Percentiles rank a stretch among this genome's conserved stretches.
phyloP scores from a whole-genome alignment of 768 basidiomycete genomes.

The Tylopilus subfusipes region DNA sequence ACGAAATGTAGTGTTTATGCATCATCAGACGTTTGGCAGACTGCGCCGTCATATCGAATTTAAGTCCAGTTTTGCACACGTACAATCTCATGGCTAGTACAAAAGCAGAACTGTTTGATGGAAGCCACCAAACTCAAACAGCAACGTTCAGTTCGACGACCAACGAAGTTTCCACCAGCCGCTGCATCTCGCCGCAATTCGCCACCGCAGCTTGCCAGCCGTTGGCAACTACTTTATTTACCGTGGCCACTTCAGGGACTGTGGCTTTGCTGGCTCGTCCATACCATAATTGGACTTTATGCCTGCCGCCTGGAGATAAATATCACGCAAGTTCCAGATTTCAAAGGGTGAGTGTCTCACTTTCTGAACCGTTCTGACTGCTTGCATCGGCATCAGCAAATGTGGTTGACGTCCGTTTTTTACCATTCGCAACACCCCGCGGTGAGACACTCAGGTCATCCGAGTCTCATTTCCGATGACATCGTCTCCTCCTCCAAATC shows the following conservation, averaged over 20 bases:
- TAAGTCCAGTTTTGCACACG: not conserved
- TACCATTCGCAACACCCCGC: not conserved
- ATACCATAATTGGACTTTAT: slow-evolving; percentile 2
- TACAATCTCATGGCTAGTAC: not conserved
- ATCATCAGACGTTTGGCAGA: not conserved
- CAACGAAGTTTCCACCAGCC: not conserved
- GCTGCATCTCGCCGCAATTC: not conserved
- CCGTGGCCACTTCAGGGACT: not conserved
- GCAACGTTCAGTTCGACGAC: slow-evolving; percentile 1
- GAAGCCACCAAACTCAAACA: slow-evolving; percentile 3
- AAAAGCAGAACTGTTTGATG: not conserved
- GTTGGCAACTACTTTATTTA: not conserved
- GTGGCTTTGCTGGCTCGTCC: not conserved
- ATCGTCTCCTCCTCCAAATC: not conserved
- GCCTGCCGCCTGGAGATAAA: not conserved
- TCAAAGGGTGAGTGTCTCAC: slow-evolving; percentile 17
- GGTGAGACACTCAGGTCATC: slow-evolving; percentile 16
- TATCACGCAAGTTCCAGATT: slow-evolving; percentile 11
- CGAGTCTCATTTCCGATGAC: slow-evolving; percentile 10
- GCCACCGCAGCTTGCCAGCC: not conserved
- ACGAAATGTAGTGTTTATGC: too few species aligned
- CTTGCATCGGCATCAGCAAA: not conserved
- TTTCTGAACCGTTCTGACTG: slow-evolving; percentile 1
- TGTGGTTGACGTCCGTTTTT: not conserved
- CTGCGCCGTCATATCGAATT: not conserved